phyloP scores from a whole-genome alignment of 1,284 basidiomycete species.

The Tremellales sp. region DNA sequence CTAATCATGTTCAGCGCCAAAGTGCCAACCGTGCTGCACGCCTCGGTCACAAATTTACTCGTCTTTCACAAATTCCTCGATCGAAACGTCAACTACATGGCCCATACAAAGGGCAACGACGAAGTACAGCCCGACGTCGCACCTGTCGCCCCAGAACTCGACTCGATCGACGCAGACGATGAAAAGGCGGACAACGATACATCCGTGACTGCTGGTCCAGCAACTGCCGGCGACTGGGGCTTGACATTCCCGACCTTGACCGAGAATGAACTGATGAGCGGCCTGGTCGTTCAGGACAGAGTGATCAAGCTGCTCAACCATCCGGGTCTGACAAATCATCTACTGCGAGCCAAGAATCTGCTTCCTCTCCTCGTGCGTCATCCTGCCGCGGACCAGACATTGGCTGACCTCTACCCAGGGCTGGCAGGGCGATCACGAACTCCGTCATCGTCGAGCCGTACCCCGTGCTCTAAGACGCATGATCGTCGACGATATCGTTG shows the following conservation, averaged over 20 bases:
- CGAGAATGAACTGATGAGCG: slow-evolving; percentile 32
- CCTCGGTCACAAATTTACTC: slow-evolving; percentile 33
- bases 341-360: slow-evolving; percentile 31
- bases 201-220: not conserved
- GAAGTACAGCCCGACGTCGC: not conserved
- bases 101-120: not conserved
- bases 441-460: slow-evolving; percentile 29
- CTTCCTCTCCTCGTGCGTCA: slow-evolving; percentile 25
- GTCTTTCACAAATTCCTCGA: slow-evolving; percentile 37
- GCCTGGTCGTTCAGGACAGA: slow-evolving; percentile 34
- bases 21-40: slow-evolving; percentile 31
- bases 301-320: slow-evolving; percentile 36
- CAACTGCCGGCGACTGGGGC: slow-evolving; percentile 11
- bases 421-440: slow-evolving; percentile 12
- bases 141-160: not conserved
- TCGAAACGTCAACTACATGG: slow-evolving; percentile 29
- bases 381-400: not conserved
- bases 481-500: slow-evolving; percentile 27
- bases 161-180: slow-evolving; percentile 14
- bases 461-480: slow-evolving; percentile 26
- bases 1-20: slow-evolving; percentile 37
- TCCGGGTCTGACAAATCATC: slow-evolving; percentile 37
- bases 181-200: slow-evolving; percentile 13
- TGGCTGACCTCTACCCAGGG: slow-evolving; percentile 20
- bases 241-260: slow-evolving; percentile 30